Percentiles rank a stretch among this genome's conserved stretches.
Evolutionary conservation across 495 filamentous ascomycete genomes (phyloP).

Genomic region (Podospora sp.): DNA sequence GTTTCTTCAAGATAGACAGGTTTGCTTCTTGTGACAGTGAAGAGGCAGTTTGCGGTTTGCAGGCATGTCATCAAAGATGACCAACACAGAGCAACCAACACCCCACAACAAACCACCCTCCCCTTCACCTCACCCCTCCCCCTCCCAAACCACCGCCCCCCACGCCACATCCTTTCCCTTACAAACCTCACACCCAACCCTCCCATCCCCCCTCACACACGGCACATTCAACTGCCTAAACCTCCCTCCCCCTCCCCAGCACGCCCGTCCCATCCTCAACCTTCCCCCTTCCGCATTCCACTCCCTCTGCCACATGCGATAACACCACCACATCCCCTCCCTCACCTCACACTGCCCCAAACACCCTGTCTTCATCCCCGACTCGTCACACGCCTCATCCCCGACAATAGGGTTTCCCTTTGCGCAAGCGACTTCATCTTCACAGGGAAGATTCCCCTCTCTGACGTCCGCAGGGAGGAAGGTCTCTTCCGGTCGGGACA

Average conservation of each 20-base stretch:
- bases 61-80: too few relatives aligned
- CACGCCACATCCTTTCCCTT: constrained; percentile 13
- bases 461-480: background rate
- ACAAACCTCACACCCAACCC: constrained; percentile 16
- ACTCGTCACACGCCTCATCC: constrained; percentile 9
- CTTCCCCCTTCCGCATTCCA: background rate
- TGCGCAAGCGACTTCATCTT: background rate
- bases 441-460: background rate
- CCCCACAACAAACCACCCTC: background rate
- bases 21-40: too few relatives aligned
- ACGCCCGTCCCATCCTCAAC: constrained; percentile 24
- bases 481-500: background rate
- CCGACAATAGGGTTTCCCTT: background rate
- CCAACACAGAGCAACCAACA: too few relatives aligned
- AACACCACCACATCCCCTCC: constrained; percentile 25
- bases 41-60: too few relatives aligned
- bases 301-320: constrained; percentile 21
- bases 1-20: too few relatives aligned
- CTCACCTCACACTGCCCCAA: constrained; percentile 19
- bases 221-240: constrained; percentile 24
- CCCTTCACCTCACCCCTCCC: constrained; percentile 14
- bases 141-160: constrained; percentile 18
- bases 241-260: constrained; percentile 21
- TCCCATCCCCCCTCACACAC: constrained; percentile 23
- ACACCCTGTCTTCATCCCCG: constrained; percentile 22